These are phyloP conservation scores for Opeltia flavorubescens DNA, from an alignment of 495 filamentous ascomycete genomes.

Conservation along the genomic window DNA sequence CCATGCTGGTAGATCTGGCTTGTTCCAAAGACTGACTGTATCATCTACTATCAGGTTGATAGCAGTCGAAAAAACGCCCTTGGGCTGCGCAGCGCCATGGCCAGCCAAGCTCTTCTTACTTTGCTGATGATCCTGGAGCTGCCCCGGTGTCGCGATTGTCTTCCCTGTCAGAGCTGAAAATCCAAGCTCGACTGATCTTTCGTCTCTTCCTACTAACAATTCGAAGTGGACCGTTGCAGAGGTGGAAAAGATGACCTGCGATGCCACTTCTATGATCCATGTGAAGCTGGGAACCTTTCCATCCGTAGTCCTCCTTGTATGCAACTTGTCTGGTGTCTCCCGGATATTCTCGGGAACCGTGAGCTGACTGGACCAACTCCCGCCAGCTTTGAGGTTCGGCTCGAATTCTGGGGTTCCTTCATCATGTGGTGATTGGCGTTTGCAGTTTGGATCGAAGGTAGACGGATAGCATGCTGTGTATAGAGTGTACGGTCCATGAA, in stretches of 20 bases:
- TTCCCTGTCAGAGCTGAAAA: slow-evolving; percentile 28
- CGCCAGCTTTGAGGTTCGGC: slow-evolving; percentile 88
- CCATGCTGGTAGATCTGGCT: slow-evolving; percentile 60
- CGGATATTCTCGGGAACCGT: slow-evolving; percentile 60
- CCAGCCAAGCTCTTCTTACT: slow-evolving; percentile 33
- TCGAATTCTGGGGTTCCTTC: slow-evolving; percentile 76
- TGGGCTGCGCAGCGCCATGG: slow-evolving; percentile 37
- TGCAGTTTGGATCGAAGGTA: slow-evolving; percentile 63
- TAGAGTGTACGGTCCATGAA: slow-evolving; percentile 89
- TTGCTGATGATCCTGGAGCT: slow-evolving; percentile 56
- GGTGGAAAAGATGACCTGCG: slow-evolving; percentile 81
- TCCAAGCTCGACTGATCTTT: slow-evolving; percentile 59
- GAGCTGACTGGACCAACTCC: slow-evolving; percentile 64
- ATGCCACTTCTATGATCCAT: slow-evolving; percentile 85
- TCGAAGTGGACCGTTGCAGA: slow-evolving; percentile 87
- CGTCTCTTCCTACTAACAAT: slow-evolving; percentile 70
- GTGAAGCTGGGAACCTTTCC: slow-evolving; percentile 35
- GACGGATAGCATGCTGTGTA: slow-evolving; percentile 72
- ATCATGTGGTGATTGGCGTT: slow-evolving; percentile 43
- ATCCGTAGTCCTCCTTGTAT: slow-evolving; percentile 11
- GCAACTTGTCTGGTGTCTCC: slow-evolving; percentile 29
- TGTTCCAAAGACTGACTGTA: slow-evolving; percentile 81
- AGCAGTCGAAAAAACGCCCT: slow-evolving; percentile 68
- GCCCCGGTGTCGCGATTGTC: slow-evolving; percentile 42
- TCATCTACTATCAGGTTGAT: slow-evolving; percentile 69